Conservation (phyloP, 2,329 filamentous ascomycete genomes). For the Xylariaceae sp. region DNA sequence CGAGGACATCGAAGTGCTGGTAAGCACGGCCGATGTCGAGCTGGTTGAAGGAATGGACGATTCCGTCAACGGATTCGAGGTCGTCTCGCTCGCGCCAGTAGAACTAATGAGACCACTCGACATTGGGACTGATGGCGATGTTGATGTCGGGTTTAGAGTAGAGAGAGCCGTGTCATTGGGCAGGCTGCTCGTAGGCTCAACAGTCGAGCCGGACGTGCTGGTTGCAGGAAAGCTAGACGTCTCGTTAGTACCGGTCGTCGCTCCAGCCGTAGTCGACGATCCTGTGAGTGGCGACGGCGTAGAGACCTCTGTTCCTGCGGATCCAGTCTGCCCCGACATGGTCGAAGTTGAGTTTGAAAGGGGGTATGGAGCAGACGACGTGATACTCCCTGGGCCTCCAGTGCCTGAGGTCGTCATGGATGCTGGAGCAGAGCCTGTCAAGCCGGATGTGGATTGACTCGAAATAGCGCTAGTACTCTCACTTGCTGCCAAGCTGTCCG, state of each 20-base stretch:
- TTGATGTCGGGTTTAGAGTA: neutral
- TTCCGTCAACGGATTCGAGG: slow-evolving; percentile 4
- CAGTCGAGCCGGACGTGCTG: slow-evolving; percentile 1
- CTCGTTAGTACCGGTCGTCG: slow-evolving; percentile 1
- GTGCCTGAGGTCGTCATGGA: neutral
- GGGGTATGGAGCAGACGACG: slow-evolving; percentile 6
- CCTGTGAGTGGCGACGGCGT: neutral
- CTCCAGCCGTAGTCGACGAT: neutral
- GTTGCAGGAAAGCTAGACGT: slow-evolving; percentile 1
- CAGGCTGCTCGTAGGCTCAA: neutral
- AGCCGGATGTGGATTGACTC: neutral
- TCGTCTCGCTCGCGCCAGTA: slow-evolving; percentile 2
- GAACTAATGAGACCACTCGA: neutral
- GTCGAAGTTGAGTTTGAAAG: slow-evolving; percentile 6
- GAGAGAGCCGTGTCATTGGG: neutral
- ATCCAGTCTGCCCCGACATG: neutral
- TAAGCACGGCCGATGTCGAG: neutral
- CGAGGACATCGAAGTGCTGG: neutral
- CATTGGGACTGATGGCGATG: neutral
- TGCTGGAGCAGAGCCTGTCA: neutral
- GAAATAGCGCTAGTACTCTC: neutral
- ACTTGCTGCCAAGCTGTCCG: neutral
- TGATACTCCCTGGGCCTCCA: neutral
- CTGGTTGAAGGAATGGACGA: neutral
- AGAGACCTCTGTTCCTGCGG: slow-evolving; percentile 5